These are phyloP conservation scores for Monilinia laxa DNA, from an alignment of 2,329 filamentous ascomycete genomes.

Conservation along the genomic window DNA sequence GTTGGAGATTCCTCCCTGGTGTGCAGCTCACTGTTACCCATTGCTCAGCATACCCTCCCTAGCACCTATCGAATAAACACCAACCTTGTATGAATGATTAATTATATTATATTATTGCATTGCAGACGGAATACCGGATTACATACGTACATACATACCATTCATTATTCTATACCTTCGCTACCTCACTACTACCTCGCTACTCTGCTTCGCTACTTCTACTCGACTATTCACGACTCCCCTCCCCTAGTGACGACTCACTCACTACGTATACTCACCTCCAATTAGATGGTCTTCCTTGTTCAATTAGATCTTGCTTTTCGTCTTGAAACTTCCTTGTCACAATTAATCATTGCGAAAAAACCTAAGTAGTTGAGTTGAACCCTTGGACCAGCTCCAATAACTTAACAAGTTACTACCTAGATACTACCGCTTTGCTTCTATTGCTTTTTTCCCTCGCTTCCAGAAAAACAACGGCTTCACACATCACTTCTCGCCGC, in stretches of 20 bases:
- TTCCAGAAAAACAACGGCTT: conserved; percentile 14
- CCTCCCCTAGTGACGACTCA: not conserved
- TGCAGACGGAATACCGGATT: not conserved
- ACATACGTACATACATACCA: not conserved
- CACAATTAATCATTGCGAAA: not conserved
- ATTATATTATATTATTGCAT: not conserved
- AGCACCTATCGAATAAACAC: not conserved
- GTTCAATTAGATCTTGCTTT: conserved; percentile 3
- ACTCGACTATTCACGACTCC: not conserved
- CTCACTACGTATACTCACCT: not conserved
- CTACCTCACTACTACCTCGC: not conserved
- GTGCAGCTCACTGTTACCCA: not conserved
- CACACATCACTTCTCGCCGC: conserved; percentile 14
- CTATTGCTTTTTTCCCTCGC: not conserved
- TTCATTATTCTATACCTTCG: not conserved
- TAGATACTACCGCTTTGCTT: not conserved
- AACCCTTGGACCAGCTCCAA: not conserved
- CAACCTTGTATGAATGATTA: not conserved
- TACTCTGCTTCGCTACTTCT: not conserved
- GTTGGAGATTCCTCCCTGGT: not conserved
- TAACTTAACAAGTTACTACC: not conserved
- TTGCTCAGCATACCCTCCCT: not conserved
- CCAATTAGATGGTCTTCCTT: conserved; percentile 11
- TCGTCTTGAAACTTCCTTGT: not conserved
- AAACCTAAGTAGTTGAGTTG: not conserved